Conservation (phyloP, 129 eudicot species). For the Centaurea solstitialis region DNA sequence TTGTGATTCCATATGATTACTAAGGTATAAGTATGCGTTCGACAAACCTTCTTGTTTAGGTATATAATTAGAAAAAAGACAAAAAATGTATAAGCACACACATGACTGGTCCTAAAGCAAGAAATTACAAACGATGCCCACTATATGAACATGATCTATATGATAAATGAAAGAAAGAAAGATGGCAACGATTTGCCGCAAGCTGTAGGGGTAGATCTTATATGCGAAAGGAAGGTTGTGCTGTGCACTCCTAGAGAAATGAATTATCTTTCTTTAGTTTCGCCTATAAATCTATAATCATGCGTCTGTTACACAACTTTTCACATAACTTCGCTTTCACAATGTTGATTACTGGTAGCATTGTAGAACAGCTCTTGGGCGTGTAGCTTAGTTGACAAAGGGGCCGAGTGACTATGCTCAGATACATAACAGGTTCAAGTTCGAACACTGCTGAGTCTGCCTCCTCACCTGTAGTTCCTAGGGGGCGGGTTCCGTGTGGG, state of each 20-base stretch:
- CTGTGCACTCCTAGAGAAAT: not conserved
- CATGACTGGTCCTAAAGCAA: not conserved
- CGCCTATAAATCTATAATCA: not conserved
- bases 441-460: no score
- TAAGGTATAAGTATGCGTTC: not conserved
- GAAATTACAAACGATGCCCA: not conserved
- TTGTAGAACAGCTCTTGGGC: no score
- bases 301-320: not conserved
- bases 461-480: no score
- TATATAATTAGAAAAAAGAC: not conserved
- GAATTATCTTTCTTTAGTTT: not conserved
- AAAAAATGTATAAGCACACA: not conserved
- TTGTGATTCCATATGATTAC: not conserved
- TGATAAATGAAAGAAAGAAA: not conserved
- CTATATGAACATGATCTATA: not conserved
- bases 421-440: no score
- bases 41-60: not conserved
- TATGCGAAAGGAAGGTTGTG: not conserved
- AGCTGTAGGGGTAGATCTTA: not conserved
- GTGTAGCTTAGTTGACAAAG: no score
- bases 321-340: not conserved
- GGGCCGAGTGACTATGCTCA: no score
- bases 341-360: no score
- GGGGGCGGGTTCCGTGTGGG: no score
- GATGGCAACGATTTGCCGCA: not conserved